Evolutionary conservation across 305 asterid genomes (phyloP).

Genomic region (Solanum hybrid): DNA sequence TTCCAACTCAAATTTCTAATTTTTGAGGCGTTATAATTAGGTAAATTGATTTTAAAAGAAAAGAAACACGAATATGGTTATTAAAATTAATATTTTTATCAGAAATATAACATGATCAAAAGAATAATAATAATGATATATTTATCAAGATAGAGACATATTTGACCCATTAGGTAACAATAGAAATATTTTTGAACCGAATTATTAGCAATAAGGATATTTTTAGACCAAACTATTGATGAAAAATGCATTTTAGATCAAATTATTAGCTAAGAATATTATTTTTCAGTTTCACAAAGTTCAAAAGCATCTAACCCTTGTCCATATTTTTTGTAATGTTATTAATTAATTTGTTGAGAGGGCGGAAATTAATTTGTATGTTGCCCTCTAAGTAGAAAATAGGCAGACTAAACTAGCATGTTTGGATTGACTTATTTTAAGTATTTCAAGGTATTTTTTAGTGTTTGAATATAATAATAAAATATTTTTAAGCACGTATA

Average conservation of each 20-base stretch:
- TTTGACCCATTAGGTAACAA: not conserved
- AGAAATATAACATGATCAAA: not conserved
- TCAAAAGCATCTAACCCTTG: not conserved
- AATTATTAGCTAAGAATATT: not conserved
- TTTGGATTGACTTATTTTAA: not conserved
- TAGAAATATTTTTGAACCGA: not conserved
- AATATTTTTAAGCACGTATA: no score
- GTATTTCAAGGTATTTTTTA: no score
- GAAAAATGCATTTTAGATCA: not conserved
- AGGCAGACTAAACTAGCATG: not conserved
- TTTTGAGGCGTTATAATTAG: not conserved
- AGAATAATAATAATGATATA: not conserved
- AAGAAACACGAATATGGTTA: not conserved
- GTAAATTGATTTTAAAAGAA: not conserved
- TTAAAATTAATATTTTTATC: no score
- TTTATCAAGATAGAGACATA: not conserved
- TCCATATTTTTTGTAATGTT: not conserved
- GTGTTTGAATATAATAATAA: not conserved
- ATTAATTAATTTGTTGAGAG: not conserved
- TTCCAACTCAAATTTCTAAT: not conserved
- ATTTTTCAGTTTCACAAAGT: not conserved
- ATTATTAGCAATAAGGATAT: not conserved
- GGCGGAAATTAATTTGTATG: not conserved
- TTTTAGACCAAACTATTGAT: not conserved
- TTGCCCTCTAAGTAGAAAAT: not conserved